Evolutionary conservation across 2,329 filamentous ascomycete species (phyloP).

Genomic region (Nannizzia gypsea): DNA sequence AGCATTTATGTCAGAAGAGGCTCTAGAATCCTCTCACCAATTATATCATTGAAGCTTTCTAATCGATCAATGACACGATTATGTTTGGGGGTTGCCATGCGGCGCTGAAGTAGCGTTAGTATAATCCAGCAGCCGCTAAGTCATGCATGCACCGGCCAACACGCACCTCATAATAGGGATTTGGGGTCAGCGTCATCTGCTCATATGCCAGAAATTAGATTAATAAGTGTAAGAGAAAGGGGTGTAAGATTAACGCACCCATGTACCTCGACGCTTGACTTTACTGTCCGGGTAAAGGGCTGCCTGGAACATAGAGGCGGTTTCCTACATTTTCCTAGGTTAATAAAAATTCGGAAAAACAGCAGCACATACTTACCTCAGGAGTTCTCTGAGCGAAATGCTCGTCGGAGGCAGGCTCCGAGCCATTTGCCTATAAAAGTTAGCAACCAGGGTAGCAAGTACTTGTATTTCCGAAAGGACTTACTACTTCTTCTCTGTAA

Average conservation of each 20-base stretch:
- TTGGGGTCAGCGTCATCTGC: slow-evolving; percentile 5
- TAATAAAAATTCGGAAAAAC: no score
- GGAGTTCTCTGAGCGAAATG: no score
- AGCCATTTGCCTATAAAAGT: no score
- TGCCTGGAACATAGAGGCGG: not conserved
- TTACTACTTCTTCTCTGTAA: no score
- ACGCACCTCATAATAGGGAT: slow-evolving; percentile 6
- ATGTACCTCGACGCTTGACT: not conserved
- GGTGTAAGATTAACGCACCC: not conserved
- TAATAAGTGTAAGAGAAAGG: not conserved
- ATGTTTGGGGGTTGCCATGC: not conserved
- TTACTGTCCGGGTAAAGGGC: not conserved
- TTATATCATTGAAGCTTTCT: slow-evolving; percentile 9
- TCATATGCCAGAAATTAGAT: not conserved
- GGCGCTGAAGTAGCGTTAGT: not conserved
- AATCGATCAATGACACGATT: slow-evolving; percentile 6
- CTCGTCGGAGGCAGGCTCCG: no score
- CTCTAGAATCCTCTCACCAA: slow-evolving; percentile 5
- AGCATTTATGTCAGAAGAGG: no score
- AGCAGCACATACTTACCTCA: no score
- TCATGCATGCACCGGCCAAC: not conserved
- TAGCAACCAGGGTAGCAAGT: no score
- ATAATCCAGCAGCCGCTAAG: not conserved
- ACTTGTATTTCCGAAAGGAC: no score
- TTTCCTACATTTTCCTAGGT: no score